Evolutionary conservation across 139 green algal genomes (phyloP).

Genomic region (Chlorella ohadii): DNA sequence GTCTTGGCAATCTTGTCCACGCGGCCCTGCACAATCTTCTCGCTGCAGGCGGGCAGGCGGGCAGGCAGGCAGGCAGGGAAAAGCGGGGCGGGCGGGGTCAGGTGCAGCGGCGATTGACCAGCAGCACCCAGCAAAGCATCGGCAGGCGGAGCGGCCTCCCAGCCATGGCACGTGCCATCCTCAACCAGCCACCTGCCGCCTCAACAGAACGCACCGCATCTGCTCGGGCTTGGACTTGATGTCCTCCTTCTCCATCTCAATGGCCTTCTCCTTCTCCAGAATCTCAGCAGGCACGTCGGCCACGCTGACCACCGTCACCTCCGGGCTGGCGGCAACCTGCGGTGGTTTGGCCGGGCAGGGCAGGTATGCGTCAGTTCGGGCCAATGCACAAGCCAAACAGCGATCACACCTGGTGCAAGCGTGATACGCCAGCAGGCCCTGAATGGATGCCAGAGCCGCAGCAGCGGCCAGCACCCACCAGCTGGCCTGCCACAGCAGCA

Average conservation of each 20-base stretch:
- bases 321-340: slow-evolving; percentile 76
- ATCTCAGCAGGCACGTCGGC: slow-evolving; percentile 73
- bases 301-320: slow-evolving; percentile 68
- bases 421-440: no score
- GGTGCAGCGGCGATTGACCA: no score
- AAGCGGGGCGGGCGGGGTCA: background rate
- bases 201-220: slow-evolving; percentile 80
- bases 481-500: no score
- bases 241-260: slow-evolving; percentile 98
- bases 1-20: slow-evolving; percentile 89
- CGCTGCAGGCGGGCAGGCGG: slow-evolving; percentile 41
- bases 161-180: no score
- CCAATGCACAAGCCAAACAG: no score
- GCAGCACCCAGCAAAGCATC: no score
- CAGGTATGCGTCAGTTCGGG: no score
- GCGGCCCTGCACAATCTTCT: slow-evolving; percentile 96
- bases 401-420: no score
- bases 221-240: slow-evolving; percentile 93
- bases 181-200: no score
- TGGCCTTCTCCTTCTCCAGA: slow-evolving; percentile 72
- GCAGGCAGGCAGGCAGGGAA: no score
- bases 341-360: background rate
- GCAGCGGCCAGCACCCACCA: no score
- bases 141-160: no score
- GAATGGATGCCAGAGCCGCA: background rate